Conservation (phyloP, 2,329 filamentous ascomycete species). For the Tolypocladium amazonense region DNA sequence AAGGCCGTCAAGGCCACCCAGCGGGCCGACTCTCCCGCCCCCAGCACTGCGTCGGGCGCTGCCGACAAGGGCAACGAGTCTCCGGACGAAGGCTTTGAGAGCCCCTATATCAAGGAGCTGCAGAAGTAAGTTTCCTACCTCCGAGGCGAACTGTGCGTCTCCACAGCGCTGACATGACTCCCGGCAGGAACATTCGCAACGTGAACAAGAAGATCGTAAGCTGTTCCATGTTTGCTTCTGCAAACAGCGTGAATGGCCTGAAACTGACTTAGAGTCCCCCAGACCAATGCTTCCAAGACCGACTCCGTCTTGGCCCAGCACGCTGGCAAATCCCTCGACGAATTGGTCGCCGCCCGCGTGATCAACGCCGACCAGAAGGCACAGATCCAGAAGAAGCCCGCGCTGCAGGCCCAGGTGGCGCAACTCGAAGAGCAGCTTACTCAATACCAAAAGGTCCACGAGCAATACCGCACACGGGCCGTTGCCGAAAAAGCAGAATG, state of each 20-base stretch:
- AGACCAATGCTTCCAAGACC: conserved; percentile 64
- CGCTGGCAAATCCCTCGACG: conserved; percentile 59
- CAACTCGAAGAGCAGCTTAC: conserved; percentile 64
- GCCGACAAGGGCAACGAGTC: conserved; percentile 43
- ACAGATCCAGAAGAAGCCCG: conserved; percentile 66
- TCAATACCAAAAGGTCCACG: conserved; percentile 66
- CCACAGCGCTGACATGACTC: background rate
- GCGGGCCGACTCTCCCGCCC: conserved; percentile 45
- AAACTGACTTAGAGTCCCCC: background rate
- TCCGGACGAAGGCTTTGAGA: conserved; percentile 55
- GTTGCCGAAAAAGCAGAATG: conserved; percentile 47
- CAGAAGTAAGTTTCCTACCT: conserved; percentile 58
- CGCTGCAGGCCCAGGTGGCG: conserved; percentile 54
- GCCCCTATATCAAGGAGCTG: conserved; percentile 74
- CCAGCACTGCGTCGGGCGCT: conserved; percentile 32
- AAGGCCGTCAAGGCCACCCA: conserved; percentile 42
- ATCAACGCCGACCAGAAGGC: conserved; percentile 76
- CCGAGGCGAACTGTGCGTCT: too few species aligned
- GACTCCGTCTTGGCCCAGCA: conserved; percentile 60
- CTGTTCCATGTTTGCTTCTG: conserved; percentile 7
- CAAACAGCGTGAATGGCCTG: background rate
- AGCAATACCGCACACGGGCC: conserved; percentile 55
- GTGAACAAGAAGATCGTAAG: conserved; percentile 89
- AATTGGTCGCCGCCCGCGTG: conserved; percentile 59
- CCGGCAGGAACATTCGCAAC: conserved; percentile 71